These are phyloP conservation scores for Beauveria pseudobassiana DNA, from an alignment of 2,329 filamentous ascomycete species.

Conservation along the genomic window DNA sequence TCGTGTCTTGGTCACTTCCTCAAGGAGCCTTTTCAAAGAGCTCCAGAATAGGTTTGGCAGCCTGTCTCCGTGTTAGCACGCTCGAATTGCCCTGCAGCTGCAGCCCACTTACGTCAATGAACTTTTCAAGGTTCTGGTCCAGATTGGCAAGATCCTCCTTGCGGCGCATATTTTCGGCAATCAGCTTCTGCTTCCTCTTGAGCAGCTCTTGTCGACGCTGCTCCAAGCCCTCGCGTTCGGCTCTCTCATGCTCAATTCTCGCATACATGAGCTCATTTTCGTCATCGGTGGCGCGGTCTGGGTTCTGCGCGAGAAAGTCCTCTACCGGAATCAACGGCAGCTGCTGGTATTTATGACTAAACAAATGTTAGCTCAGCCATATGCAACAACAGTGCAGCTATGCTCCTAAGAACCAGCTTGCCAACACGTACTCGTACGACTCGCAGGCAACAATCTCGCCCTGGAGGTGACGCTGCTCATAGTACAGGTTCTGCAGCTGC, in stretches of 20 bases:
- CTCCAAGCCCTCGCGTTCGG: conserved; percentile 77
- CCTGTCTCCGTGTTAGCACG: conserved; percentile 39
- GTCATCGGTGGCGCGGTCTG: conserved; percentile 63
- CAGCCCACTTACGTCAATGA: conserved; percentile 64
- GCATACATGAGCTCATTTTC: conserved; percentile 82
- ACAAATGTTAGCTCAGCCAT: conserved; percentile 4
- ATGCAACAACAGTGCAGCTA: background rate
- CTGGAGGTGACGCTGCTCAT: conserved; percentile 85
- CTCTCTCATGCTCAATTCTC: conserved; percentile 83
- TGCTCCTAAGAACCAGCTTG: background rate
- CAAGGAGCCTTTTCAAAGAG: conserved; percentile 68
- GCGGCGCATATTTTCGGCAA: conserved; percentile 74
- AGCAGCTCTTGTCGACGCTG: conserved; percentile 71
- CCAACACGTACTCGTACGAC: conserved; percentile 68
- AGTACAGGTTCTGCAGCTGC: conserved; percentile 91
- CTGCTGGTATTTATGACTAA: conserved; percentile 77
- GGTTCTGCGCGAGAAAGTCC: conserved; percentile 70
- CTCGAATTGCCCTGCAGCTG: background rate
- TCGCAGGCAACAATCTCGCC: conserved; percentile 89
- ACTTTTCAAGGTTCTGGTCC: conserved; percentile 87
- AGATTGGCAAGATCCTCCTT: conserved; percentile 89
- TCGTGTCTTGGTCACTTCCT: conserved; percentile 11
- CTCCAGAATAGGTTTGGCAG: conserved; percentile 80
- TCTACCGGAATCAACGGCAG: conserved; percentile 78
- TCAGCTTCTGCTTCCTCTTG: conserved; percentile 56